These are phyloP conservation scores for Pseudogymnoascus sp. DNA, from an alignment of 2,329 filamentous ascomycete species.

Conservation along the genomic window DNA sequence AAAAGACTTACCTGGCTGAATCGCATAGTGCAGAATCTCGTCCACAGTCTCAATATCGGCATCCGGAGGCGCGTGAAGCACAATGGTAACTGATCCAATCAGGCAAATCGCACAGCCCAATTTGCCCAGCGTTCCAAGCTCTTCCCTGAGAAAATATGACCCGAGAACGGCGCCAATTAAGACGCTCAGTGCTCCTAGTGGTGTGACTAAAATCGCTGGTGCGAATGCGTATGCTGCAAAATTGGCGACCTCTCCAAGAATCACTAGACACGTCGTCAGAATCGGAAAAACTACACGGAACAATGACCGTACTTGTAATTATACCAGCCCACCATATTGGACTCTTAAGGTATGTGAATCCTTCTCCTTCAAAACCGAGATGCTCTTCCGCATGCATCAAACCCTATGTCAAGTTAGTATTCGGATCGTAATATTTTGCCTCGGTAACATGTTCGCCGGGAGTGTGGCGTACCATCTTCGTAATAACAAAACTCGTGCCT, in stretches of 20 bases:
- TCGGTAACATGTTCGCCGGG: background rate
- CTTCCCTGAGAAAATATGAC: constrained; percentile 87
- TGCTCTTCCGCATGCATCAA: constrained; percentile 82
- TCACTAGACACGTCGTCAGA: constrained; percentile 52
- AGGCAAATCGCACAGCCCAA: constrained; percentile 94
- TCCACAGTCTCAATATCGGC: constrained; percentile 86
- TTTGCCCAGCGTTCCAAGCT: constrained; percentile 82
- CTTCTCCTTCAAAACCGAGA: constrained; percentile 95
- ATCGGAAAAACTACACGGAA: background rate
- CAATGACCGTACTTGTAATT: constrained; percentile 58
- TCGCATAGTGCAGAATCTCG: constrained; percentile 80
- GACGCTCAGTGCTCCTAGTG: constrained; percentile 85
- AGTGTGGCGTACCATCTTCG: constrained; percentile 72
- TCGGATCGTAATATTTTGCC: background rate
- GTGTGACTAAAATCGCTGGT: constrained; percentile 95
- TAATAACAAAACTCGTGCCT: constrained; percentile 98
- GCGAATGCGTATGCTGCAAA: constrained; percentile 98
- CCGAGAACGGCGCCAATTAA: constrained; percentile 91
- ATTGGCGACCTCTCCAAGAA: constrained; percentile 88
- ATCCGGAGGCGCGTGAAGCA: constrained; percentile 92
- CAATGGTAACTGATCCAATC: constrained; percentile 93
- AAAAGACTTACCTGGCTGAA: constrained; percentile 69
- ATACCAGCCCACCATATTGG: constrained; percentile 98
- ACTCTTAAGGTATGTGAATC: constrained; percentile 86
- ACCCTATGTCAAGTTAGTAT: constrained; percentile 46